Conservation (phyloP, 352 stramenopile genomes). For the Thalassiosira sp. region DNA sequence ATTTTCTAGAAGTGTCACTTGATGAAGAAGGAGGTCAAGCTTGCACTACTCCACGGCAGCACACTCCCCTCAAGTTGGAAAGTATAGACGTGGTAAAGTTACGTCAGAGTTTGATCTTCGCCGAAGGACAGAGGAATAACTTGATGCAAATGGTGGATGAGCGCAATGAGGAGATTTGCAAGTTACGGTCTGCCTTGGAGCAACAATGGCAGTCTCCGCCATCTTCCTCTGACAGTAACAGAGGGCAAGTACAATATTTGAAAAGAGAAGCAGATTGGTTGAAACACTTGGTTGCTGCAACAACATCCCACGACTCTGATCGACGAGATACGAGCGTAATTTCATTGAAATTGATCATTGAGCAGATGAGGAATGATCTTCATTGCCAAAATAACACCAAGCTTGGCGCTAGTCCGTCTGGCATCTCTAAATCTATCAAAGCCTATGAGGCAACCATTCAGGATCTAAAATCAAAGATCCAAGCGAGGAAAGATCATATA, state of each 20-base stretch:
- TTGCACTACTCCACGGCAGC: too few species aligned
- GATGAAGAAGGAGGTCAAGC: background rate
- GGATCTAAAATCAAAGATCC: slow-evolving; percentile 16
- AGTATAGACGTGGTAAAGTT: slow-evolving; percentile 48
- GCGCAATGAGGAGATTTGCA: slow-evolving; percentile 48
- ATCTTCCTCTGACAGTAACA: background rate
- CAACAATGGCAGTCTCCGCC: background rate
- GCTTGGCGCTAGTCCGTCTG: background rate
- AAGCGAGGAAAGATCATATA: background rate
- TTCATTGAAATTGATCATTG: slow-evolving; percentile 13
- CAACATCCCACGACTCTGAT: background rate
- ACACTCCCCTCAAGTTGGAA: slow-evolving; percentile 39
- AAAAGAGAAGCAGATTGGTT: slow-evolving; percentile 26
- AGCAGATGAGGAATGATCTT: slow-evolving; percentile 7
- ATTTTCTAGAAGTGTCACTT: slow-evolving; percentile 8
- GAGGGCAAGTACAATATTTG: slow-evolving; percentile 8
- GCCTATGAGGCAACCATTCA: slow-evolving; percentile 12
- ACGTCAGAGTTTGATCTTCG: slow-evolving; percentile 26
- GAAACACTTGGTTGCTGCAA: slow-evolving; percentile 17
- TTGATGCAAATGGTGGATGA: slow-evolving; percentile 50
- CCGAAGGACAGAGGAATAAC: slow-evolving; percentile 39
- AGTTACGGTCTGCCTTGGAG: slow-evolving; percentile 25
- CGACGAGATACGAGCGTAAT: background rate
- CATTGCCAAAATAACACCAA: background rate
- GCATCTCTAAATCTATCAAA: slow-evolving; percentile 13